Conservation (phyloP, 2,329 filamentous ascomycete species). For the Cladosporium sphaerospermum region DNA sequence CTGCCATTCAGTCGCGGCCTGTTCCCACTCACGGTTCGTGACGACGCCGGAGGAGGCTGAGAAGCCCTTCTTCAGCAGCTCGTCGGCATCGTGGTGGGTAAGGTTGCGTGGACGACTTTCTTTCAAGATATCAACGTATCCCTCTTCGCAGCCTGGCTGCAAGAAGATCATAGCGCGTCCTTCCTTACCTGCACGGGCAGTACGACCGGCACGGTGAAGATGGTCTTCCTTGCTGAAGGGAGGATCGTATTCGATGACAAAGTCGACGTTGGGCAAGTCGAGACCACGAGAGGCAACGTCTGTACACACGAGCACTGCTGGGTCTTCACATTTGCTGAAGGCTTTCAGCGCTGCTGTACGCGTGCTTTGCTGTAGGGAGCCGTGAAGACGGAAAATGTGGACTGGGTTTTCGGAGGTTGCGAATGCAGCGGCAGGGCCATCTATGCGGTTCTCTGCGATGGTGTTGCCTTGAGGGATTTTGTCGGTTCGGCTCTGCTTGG, state of each 20-base stretch:
- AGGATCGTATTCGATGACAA: slow-evolving; percentile 93
- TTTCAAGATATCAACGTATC: slow-evolving; percentile 74
- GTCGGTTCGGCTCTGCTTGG: slow-evolving; percentile 32
- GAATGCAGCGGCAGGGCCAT: slow-evolving; percentile 33
- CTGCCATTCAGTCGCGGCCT: slow-evolving; percentile 61
- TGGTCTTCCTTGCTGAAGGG: slow-evolving; percentile 92
- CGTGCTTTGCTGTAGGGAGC: slow-evolving; percentile 79
- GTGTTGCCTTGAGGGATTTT: slow-evolving; percentile 37
- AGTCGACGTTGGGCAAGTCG: slow-evolving; percentile 88
- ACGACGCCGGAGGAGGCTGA: slow-evolving; percentile 30
- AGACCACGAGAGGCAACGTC: slow-evolving; percentile 94
- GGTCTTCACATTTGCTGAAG: slow-evolving; percentile 67
- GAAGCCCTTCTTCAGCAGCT: slow-evolving; percentile 63
- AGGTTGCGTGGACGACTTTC: slow-evolving; percentile 56
- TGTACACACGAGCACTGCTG: slow-evolving; percentile 82
- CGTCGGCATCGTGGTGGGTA: slow-evolving; percentile 55
- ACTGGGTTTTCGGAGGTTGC: slow-evolving; percentile 65
- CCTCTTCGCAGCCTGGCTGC: slow-evolving; percentile 84
- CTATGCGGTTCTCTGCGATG: slow-evolving; percentile 44
- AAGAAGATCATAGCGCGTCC: slow-evolving; percentile 87
- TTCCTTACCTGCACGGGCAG: slow-evolving; percentile 82
- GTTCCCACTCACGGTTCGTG: slow-evolving; percentile 52
- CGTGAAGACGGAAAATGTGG: slow-evolving; percentile 80
- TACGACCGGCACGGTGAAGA: slow-evolving; percentile 88
- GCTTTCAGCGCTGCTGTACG: slow-evolving; percentile 79